Evolutionary conservation across 2,329 filamentous ascomycete genomes (phyloP).

Genomic region (Diaporthe aspalathi): DNA sequence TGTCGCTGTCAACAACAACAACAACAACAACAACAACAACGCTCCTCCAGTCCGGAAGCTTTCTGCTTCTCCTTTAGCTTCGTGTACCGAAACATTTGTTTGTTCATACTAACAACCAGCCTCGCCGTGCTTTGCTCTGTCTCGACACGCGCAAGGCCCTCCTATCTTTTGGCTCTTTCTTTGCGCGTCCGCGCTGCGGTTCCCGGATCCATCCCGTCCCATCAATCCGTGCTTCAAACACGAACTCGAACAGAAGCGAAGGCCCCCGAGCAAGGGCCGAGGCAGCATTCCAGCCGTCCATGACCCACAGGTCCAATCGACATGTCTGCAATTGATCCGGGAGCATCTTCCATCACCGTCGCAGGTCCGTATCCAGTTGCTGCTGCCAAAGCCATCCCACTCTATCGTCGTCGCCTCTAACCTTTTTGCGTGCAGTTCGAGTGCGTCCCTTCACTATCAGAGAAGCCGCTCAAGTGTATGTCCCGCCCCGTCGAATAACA

Average conservation of each 20-base stretch:
- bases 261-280: not conserved
- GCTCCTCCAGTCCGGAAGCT: not conserved
- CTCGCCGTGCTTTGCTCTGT: not conserved
- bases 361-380: conserved; percentile 56
- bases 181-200: not conserved
- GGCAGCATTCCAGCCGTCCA: conserved; percentile 27
- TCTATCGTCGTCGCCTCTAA: conserved; percentile 44
- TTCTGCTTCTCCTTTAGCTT: conserved; percentile 20
- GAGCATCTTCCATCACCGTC: conserved; percentile 69
- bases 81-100: conserved; percentile 28
- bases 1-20: conserved; percentile 31
- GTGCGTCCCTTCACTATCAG: conserved; percentile 83
- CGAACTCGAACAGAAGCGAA: conserved; percentile 9
- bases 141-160: not conserved
- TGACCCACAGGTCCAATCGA: conserved; percentile 33
- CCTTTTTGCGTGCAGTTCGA: conserved; percentile 61
- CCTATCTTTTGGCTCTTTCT: conserved; percentile 15
- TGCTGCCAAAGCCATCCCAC: not conserved
- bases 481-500: conserved; percentile 19
- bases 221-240: not conserved
- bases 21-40: conserved; percentile 32
- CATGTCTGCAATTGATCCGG: conserved; percentile 54
- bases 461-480: conserved; percentile 90
- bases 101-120: conserved; percentile 26
- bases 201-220: conserved; percentile 3